Percentiles rank a stretch among this genome's conserved stretches.
Evolutionary conservation across 148 eudicot genomes (phyloP).

Genomic region (Spergularia bocconei): DNA sequence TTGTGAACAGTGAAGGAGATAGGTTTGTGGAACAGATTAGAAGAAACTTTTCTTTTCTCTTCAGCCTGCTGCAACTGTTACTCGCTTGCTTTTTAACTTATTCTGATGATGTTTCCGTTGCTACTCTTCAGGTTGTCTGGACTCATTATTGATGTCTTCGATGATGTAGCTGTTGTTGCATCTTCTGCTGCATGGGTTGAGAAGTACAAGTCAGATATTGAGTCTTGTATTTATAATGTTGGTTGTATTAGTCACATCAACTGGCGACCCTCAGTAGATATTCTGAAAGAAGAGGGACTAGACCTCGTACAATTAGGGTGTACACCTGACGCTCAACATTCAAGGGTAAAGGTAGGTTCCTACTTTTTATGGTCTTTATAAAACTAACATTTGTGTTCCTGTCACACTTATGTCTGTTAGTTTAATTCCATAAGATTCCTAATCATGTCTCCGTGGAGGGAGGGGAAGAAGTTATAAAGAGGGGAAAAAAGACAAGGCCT

Average conservation of each 20-base stretch:
- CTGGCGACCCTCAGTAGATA: conserved; percentile 87
- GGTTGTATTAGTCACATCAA: conserved; percentile 48
- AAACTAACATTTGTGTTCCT: neutral
- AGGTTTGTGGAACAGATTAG: conserved; percentile 35
- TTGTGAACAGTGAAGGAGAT: conserved; percentile 96
- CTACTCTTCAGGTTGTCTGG: conserved; percentile 81
- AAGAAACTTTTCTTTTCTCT: neutral
- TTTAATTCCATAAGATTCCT: too few species aligned
- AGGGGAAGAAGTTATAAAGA: neutral
- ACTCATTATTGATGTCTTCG: conserved; percentile 85
- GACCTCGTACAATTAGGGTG: conserved; percentile 38
- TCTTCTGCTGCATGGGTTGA: conserved; percentile 99
- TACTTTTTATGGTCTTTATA: neutral
- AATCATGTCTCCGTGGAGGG: neutral
- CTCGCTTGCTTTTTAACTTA: neutral
- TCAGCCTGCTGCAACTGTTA: neutral
- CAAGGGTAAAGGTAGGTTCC: conserved; percentile 54
- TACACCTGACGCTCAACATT: conserved; percentile 31
- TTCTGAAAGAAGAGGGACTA: conserved; percentile 88
- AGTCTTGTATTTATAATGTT: conserved; percentile 45
- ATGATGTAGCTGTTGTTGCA: conserved; percentile 88
- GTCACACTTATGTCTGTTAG: neutral
- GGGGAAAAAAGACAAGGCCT: neutral
- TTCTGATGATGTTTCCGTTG: conserved; percentile 17
- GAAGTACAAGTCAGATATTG: conserved; percentile 66